Evolutionary conservation across 345 rosid genomes (phyloP), one percentile per base, ranked within the genome.

Genomic region (Ceriops decandra): DNA sequence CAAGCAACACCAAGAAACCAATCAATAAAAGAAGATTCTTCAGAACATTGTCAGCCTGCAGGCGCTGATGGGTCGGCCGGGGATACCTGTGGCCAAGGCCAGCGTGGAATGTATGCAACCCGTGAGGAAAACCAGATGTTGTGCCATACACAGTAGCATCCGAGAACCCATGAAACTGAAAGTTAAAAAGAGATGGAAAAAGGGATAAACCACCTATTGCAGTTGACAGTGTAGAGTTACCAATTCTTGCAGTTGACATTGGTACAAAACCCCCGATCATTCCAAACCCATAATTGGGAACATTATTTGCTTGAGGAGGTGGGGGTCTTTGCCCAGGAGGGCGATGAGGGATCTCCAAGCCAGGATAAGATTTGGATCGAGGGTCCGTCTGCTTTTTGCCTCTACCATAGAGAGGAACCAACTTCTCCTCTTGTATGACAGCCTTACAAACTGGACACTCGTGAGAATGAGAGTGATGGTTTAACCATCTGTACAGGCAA

Each of bases 401-500:
- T 77, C 98, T 82, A 6, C 99, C 96, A 9, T 95, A 92, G 21
- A 95, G 92, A 33, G 99, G 99, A n/a, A 95, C 92, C 36, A 95
- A 81, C 69, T 88, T 95, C 26, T 87, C 99, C 75, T 95, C 99
- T 76, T 90, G 82, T 6, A 92, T 82, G 5, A 92, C 68, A 11
- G 99, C 99, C 85, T 92, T 95, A 80, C 98, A 95, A 30, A 92
- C 92, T 0, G 97, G 98, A 52, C 98, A 95, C 74, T 92, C 99
- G 6, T 92, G 99, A 28, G 82, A 88, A 30, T 85, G 90, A 0
- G 98, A 95, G 62, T 95, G 99, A 60, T 88, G 89, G 71, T 80
- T 84, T 26, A 91, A 80, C 97, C 99, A 95, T 56, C 87, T 82
- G 73, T 87, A 92, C 5, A 95, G 71, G 51, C 98, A 95, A 33